A percentile compares a stretch with the other conserved stretches of the same genome.
phyloP scores from a whole-genome alignment of 2,329 filamentous ascomycete genomes.

The Calonectria fujianensis region DNA sequence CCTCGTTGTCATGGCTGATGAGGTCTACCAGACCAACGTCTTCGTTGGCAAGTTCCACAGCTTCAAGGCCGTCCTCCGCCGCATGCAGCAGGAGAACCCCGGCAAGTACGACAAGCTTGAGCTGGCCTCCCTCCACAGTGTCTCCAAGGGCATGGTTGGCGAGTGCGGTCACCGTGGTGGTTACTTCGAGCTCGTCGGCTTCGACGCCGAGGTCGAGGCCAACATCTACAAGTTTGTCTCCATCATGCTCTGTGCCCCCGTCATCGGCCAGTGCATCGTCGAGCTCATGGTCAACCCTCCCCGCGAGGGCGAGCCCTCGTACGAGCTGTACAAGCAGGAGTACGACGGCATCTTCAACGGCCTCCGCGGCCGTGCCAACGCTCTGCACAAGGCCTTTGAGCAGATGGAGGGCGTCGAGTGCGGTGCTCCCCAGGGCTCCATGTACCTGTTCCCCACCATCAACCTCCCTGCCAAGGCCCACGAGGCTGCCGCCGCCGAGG shows the following conservation, averaged over 20 bases:
- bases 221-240: constrained; percentile 99
- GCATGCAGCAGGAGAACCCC: constrained; percentile 83
- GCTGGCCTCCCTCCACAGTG: constrained; percentile 92
- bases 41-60: constrained; percentile 95
- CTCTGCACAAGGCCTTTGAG: constrained; percentile 92
- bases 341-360: constrained; percentile 88
- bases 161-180: constrained; percentile 98
- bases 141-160: constrained; percentile 99
- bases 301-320: constrained; percentile 86
- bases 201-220: constrained; percentile 88
- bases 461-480: constrained; percentile 84
- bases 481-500: constrained; percentile 83
- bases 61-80: constrained; percentile 92
- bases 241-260: constrained; percentile 96
- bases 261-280: constrained; percentile 96
- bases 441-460: constrained; percentile 99
- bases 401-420: constrained; percentile 98
- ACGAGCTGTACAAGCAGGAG: constrained; percentile 88
- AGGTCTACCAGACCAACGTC: constrained; percentile 99
- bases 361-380: constrained; percentile 85
- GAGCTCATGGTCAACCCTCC: constrained; percentile 99
- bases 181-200: constrained; percentile 96
- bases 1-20: constrained; percentile 93
- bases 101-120: constrained; percentile 90
- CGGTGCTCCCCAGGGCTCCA: constrained; percentile 91